Percentiles rank a stretch among this genome's conserved stretches.
phyloP scores from a whole-genome alignment of 345 rosid species.

The Syzygium aromaticum region DNA sequence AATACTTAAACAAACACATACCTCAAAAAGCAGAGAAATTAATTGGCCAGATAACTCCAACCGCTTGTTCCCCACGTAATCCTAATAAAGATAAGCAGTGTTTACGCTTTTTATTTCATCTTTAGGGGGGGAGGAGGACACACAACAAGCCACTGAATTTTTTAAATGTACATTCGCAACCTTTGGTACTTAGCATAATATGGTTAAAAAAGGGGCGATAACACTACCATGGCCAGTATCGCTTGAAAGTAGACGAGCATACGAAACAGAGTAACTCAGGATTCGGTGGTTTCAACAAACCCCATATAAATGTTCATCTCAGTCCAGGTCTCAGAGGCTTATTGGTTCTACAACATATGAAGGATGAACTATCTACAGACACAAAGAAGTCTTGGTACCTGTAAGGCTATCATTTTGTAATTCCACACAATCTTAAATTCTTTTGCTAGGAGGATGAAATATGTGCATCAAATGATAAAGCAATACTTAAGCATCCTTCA shows the following conservation, averaged over 20 bases:
- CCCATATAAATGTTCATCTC: neutral
- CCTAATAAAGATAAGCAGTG: slow-evolving; percentile 25
- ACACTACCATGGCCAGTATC: neutral
- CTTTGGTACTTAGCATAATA: neutral
- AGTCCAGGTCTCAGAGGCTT: neutral
- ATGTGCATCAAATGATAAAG: neutral
- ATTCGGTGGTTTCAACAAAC: neutral
- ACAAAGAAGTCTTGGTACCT: neutral
- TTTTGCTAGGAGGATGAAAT: neutral
- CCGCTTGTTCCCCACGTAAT: slow-evolving; percentile 95
- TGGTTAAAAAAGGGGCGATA: neutral
- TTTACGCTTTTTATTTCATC: neutral
- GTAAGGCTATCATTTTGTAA: neutral
- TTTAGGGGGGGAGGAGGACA: rapidly evolving
- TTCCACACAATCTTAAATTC: neutral
- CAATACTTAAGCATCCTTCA: neutral
- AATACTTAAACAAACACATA: slow-evolving; percentile 9
- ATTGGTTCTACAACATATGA: neutral
- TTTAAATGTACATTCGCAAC: neutral
- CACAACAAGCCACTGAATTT: neutral
- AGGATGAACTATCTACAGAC: neutral
- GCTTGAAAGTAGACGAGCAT: neutral
- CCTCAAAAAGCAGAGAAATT: slow-evolving; percentile 94
- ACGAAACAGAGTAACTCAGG: neutral
- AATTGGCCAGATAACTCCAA: slow-evolving; percentile 90